Base-by-base conservation (phyloP, 176 grass and related monocot species). In the Lolium perenne region DNA sequence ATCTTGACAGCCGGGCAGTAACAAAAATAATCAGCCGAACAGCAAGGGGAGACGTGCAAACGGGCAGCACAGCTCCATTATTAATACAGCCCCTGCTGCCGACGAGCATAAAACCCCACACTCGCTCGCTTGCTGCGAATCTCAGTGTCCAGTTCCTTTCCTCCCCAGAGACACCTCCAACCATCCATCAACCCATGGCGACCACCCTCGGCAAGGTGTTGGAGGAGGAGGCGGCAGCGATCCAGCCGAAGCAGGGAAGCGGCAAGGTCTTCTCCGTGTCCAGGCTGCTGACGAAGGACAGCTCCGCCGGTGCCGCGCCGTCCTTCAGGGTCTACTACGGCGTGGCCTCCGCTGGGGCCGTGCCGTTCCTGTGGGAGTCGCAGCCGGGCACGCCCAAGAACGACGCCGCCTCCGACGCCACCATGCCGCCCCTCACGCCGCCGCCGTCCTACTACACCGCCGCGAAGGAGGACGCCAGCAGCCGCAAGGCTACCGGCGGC, bases 321-420 rank as follows among this genome's bases (percentile, higher is more conserved):
- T 97, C 95, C 0, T 92, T 92, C 79, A 74, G 90, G 47, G 95
- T 97, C 35, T 97, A 97, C 90, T 97, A 97, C 77, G 88, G 95
- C 76, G 90, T 88, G 51, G 86, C 92, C 10, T 88, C 92, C 2
- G 81, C 92, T 4, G 95, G 92, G 18, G 82, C 95, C 6, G 92
- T 97, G 57, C 95, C 92, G 3, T 97, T 97, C 88, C 10, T 92
- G 40, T 97, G 94, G 95, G 95, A 97, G 77, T 92, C 95, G 21
- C 92, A 92, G 87, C 94, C 95, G n/a, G 95, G 95, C 22, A 97
- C 88, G 12, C 94, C 94, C 67, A 97, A 97, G 83, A 82, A 90
- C 57, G 70, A 92, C 77, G 51, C 86, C 80, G 4, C 58, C 49
- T 68, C 70, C 56, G 38, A 80, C 1, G 11, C 32, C 60, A 18